Conservation (phyloP, 768 basidiomycete species). For the Rhizopogon vesiculosus region DNA sequence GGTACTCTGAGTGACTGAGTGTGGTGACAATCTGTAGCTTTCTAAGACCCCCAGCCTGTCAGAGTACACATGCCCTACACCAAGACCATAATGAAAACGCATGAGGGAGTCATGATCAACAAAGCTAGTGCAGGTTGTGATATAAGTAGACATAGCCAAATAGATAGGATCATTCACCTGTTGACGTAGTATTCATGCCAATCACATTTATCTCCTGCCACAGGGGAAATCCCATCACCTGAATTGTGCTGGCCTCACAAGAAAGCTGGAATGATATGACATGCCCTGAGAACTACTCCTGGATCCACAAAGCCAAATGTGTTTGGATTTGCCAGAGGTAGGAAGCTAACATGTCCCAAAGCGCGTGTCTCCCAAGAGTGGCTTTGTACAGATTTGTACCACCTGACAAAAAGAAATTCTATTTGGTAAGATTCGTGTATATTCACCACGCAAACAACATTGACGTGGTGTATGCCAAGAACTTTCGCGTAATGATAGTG, state of each 20-base stretch:
- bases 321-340: not conserved
- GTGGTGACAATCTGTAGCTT: no score
- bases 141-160: not conserved
- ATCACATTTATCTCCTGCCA: not conserved
- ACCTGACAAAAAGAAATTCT: conserved; percentile 7
- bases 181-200: conserved; percentile 9
- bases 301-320: conserved; percentile 10
- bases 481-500: not conserved
- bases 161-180: not conserved
- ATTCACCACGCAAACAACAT: conserved; percentile 2
- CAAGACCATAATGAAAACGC: not conserved
- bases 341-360: not conserved
- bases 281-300: not conserved
- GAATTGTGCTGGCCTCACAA: not conserved
- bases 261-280: conserved; percentile 9
- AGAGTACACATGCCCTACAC: conserved; percentile 1
- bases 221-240: not conserved
- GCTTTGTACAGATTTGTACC: not conserved
- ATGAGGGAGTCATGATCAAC: not conserved
- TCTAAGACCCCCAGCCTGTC: no score
- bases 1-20: no score
- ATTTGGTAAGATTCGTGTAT: not conserved
- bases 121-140: not conserved
- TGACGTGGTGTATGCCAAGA: conserved; percentile 15
- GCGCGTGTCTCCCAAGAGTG: not conserved